Conservation (phyloP, 306 rosid genomes). For the Malus orientalis region DNA sequence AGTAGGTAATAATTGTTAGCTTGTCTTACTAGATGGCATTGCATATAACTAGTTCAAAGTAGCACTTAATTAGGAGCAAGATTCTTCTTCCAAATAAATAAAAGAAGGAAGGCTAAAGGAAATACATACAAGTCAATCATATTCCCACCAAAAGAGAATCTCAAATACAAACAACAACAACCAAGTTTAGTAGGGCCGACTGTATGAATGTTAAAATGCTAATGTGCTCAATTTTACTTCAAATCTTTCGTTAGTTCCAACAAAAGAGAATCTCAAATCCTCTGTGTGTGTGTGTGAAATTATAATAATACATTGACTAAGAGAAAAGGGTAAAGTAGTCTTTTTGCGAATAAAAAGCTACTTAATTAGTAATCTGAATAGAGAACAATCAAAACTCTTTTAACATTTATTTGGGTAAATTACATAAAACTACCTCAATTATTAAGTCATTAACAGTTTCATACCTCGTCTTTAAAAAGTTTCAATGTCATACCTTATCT, state of each 20-base stretch:
- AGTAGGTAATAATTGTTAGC: slow-evolving; percentile 10
- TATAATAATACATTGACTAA: slow-evolving; percentile 7
- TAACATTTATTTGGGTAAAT: slow-evolving; percentile 3
- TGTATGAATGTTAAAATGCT: too few species aligned
- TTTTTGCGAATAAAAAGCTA: slow-evolving; percentile 16
- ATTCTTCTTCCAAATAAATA: slow-evolving; percentile 22
- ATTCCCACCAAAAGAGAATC: slow-evolving; percentile 34
- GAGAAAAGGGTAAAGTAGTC: slow-evolving; percentile 13
- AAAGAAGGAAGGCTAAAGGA: not conserved
- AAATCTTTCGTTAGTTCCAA: not conserved
- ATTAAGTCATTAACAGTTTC: too few species aligned
- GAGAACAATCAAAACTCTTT: slow-evolving; percentile 7
- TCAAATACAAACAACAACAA: not conserved
- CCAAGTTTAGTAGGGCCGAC: too few species aligned
- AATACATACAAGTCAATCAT: slow-evolving; percentile 17
- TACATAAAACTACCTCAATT: too few species aligned
- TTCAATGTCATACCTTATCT: too few species aligned
- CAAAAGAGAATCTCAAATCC: slow-evolving; percentile 29
- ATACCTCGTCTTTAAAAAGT: too few species aligned
- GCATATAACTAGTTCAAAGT: slow-evolving; percentile 9
- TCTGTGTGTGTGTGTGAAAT: not conserved
- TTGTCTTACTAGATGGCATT: slow-evolving; percentile 18
- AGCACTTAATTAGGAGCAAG: slow-evolving; percentile 25
- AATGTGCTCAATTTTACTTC: too few species aligned
- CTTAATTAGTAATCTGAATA: not conserved